phyloP scores from a whole-genome alignment of 1,284 basidiomycete genomes.

The Ustilago esculenta region DNA sequence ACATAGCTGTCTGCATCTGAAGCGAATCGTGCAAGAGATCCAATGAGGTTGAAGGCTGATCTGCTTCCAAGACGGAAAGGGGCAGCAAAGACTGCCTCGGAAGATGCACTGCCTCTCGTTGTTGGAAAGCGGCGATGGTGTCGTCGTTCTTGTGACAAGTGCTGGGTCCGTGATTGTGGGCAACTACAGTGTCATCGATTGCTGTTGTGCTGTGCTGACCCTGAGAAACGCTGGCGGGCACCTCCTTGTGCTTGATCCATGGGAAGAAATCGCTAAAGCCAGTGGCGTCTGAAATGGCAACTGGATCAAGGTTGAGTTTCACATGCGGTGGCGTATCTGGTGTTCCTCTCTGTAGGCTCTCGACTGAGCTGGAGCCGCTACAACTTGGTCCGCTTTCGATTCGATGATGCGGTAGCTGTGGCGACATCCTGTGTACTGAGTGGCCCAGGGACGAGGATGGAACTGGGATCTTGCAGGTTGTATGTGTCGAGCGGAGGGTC shows the following conservation, averaged over 20 bases:
- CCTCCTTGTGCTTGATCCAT: slow-evolving; percentile 17
- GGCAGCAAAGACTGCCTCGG: neutral
- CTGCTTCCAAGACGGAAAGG: neutral
- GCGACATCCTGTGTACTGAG: neutral
- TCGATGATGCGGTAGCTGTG: neutral
- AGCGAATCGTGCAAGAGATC: neutral
- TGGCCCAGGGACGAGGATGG: too few relatives aligned
- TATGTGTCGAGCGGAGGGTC: too few relatives aligned
- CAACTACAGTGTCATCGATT: too few relatives aligned
- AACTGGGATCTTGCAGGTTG: too few relatives aligned
- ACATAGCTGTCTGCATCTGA: neutral
- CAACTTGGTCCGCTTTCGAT: neutral
- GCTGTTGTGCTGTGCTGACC: neutral
- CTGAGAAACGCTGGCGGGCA: neutral
- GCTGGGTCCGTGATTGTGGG: neutral
- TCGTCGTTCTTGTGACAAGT: neutral
- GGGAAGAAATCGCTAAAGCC: slow-evolving; percentile 24
- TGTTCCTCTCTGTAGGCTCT: neutral
- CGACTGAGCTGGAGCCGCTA: slow-evolving; percentile 16
- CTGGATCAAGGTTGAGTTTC: slow-evolving; percentile 2
- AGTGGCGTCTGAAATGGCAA: neutral
- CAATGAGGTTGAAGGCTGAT: neutral
- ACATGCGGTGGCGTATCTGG: slow-evolving; percentile 25
- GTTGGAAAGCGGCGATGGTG: slow-evolving; percentile 7
- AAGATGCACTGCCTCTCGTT: slow-evolving; percentile 2